These are phyloP conservation scores for Albizia julibrissin DNA, from an alignment of 306 rosid species.

Conservation along the genomic window DNA sequence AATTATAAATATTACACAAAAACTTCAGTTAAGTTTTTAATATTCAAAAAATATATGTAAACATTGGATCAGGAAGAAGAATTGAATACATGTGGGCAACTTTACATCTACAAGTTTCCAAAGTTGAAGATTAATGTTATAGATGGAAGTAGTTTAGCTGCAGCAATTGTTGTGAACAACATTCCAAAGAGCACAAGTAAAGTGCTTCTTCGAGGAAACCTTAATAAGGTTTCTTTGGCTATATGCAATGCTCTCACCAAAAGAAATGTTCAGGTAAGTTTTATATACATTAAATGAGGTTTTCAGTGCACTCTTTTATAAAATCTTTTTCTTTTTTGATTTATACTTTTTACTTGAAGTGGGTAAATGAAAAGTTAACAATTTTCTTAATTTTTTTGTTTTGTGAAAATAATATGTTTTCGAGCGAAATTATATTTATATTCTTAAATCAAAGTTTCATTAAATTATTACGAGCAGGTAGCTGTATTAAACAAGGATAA, in stretches of 20 bases:
- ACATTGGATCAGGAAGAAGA: too few relatives aligned
- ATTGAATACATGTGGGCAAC: conserved; percentile 48
- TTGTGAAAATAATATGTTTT: not conserved
- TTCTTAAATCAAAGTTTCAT: not conserved
- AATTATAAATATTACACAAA: not conserved
- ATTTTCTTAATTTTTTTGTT: not conserved
- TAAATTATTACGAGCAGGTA: conserved; percentile 33
- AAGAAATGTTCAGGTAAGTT: conserved; percentile 5
- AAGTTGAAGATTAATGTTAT: conserved; percentile 45
- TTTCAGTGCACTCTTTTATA: not conserved
- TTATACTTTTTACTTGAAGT: not conserved
- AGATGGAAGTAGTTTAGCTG: conserved; percentile 60
- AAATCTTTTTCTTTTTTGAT: too few relatives aligned
- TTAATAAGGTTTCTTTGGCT: conserved; percentile 50
- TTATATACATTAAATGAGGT: not conserved
- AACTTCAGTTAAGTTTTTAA: not conserved
- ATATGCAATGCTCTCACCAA: conserved; percentile 32
- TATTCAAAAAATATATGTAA: not conserved
- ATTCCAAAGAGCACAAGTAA: conserved; percentile 59
- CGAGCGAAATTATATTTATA: not conserved
- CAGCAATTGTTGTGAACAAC: conserved; percentile 46
- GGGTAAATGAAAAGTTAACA: not conserved
- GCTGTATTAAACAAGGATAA: conserved; percentile 36
- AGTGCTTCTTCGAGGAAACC: conserved; percentile 60
- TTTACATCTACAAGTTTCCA: conserved; percentile 32